Evolutionary conservation across 2,329 filamentous ascomycete species (phyloP), one percentile per base, ranked within the genome.

Genomic region (Colletotrichum sublineola): DNA sequence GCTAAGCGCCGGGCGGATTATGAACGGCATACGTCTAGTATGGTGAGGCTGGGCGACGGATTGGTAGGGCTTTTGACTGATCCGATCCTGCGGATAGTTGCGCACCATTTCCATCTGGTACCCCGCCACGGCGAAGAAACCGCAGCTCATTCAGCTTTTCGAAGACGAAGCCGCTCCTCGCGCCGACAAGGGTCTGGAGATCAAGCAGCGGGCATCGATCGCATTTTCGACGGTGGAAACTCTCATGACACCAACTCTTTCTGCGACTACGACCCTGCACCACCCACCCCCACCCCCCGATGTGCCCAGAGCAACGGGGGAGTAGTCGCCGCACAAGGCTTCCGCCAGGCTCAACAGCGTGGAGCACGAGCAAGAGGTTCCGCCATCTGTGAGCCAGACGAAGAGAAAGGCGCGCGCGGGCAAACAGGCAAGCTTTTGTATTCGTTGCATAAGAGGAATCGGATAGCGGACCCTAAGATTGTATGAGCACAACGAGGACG

Each of bases 121-220:
- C 80, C 92, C 95, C 6, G 92, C 94, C 0, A 95, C 92, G 5
- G 95, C 96, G 15, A 99, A 98, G 85, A 99, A 99, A 85, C 85
- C 90, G 0, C 92, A 97, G 79, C 90, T 99, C 31, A 87, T 99
- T 73, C 91, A 93, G 9, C 90, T 98, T 58, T 95, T 99, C 82
- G 91, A 92, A 79, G 87, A 93, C 40, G 86, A 96, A 74, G 88
- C 99, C 38, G 84, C 94, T 5, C 93, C 96, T 0, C 92, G 95
- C 77, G 92, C 94, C 2, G 89, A 89, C 75, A 93, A 92, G 81
- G 88, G 98, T 33, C 86, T 97, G 42, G 88, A 91, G 96, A 73
- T 95, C 94, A 2, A 96, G 95, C 80, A 91, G 88, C n/a, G 80
- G 96, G 97, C 67, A 99, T 99, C 77, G 83, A n/a, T n/a, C n/a